Evolutionary conservation across 768 basidiomycete species (phyloP), one percentile per base, ranked within the genome.

Genomic region (Agrocybe chaxingu): DNA sequence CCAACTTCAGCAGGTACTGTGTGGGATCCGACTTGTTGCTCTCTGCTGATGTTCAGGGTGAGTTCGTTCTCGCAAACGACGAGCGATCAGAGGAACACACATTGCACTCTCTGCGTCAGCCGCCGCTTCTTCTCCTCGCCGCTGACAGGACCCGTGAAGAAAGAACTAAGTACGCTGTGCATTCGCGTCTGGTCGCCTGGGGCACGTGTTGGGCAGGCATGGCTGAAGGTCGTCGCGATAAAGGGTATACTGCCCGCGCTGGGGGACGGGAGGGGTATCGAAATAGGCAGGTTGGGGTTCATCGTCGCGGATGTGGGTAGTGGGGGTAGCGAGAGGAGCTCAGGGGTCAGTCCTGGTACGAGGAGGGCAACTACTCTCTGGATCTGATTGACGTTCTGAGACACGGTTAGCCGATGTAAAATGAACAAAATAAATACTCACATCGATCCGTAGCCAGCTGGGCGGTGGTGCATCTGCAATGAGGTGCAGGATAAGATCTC

Each of bases 121-220:
- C 90, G 75, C 58, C 78, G 76, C 57, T 84, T 85, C 72, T 87
- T 89, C 67, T 96, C 93, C 48, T 87, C 84, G 0, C 79, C 78
- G 3, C 83, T 89, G 8, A 97, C 73, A 2, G 92, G 93, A 0
- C 80, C 77, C 42, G 84, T 85, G 66, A 98, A 87, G 62, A 98
- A 91, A 0, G 84, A 70, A 57, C 86, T 84, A 18, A 96, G 76
- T 36, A 92, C 86, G 24, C 88, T 90, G 60, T 93, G 88, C 84
- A 98, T 87, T 38, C 84, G 76, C 33, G 78, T 85, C 47, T 78
- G 76, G 57, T 98, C 96, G 0, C 96, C 97, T 0, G 94, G 95
- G 0, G 95, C 94, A 13, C 87, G 82, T 0, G 94, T 95, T 0
- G 95, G 96, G 55, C 89, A 92, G 10, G 92, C 93, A 70, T 97